phyloP scores from a whole-genome alignment of 768 basidiomycete species.

The Dictyophora rubrovolvata region DNA sequence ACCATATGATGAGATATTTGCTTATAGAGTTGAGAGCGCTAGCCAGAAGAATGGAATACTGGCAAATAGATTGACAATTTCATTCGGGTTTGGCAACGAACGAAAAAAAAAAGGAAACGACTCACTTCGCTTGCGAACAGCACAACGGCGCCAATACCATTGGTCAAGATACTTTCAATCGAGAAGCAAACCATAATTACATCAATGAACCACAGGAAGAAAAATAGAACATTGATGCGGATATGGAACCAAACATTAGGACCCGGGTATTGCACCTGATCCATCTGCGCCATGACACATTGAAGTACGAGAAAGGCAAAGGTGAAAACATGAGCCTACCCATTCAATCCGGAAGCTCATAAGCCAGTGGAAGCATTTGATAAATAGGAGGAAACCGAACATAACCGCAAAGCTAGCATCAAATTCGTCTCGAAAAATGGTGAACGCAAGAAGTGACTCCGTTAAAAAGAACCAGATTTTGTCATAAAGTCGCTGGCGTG shows the following conservation, averaged over 20 bases:
- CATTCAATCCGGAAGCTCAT: slow-evolving; percentile 93
- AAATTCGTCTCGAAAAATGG: slow-evolving; percentile 94
- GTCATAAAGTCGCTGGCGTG: slow-evolving; percentile 81
- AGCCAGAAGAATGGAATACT: slow-evolving; percentile 87
- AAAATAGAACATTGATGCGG: slow-evolving; percentile 65
- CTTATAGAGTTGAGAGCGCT: slow-evolving; percentile 66
- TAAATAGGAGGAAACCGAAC: slow-evolving; percentile 89
- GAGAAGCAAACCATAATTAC: slow-evolving; percentile 69
- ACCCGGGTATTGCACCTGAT: slow-evolving; percentile 84
- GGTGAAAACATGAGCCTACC: slow-evolving; percentile 37
- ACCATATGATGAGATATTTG: slow-evolving; percentile 73
- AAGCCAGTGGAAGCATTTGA: slow-evolving; percentile 98
- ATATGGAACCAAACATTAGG: slow-evolving; percentile 77
- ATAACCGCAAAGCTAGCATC: slow-evolving; percentile 86
- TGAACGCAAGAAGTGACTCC: slow-evolving; percentile 90
- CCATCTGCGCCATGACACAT: slow-evolving; percentile 57
- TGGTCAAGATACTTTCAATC: slow-evolving; percentile 65
- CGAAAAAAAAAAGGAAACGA: slow-evolving; percentile 11
- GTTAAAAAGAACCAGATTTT: slow-evolving; percentile 97
- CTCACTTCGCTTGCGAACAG: slow-evolving; percentile 89
- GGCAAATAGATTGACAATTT: slow-evolving; percentile 6
- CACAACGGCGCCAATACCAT: slow-evolving; percentile 85
- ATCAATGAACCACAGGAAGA: slow-evolving; percentile 67
- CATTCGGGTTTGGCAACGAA: background rate
- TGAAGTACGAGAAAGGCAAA: background rate